Evolutionary conservation across 495 filamentous ascomycete genomes (phyloP).

Genomic region (Astrothelium macrocarpum): DNA sequence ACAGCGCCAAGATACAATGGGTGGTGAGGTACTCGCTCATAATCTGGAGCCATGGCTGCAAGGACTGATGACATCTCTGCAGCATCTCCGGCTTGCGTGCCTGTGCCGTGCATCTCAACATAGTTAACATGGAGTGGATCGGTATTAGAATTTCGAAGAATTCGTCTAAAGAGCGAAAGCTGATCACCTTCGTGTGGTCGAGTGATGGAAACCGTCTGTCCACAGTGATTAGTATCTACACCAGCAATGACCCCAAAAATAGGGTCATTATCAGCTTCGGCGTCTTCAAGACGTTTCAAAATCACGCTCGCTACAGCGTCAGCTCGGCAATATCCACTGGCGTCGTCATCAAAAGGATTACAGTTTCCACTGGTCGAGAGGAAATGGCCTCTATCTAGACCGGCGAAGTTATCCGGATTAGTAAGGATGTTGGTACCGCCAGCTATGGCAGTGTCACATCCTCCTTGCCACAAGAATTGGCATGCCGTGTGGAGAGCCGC

Average conservation of each 20-base stretch:
- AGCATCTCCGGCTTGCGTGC: slow-evolving; percentile 34
- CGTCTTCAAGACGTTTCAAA: slow-evolving; percentile 31
- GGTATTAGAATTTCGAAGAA: slow-evolving; percentile 16
- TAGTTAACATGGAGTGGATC: slow-evolving; percentile 25
- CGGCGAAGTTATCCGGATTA: slow-evolving; percentile 29
- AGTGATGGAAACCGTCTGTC: slow-evolving; percentile 33
- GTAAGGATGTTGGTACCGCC: slow-evolving; percentile 35
- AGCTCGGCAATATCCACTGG: slow-evolving; percentile 35
- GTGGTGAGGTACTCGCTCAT: background rate
- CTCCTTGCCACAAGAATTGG: slow-evolving; percentile 29
- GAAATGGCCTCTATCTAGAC: slow-evolving; percentile 31
- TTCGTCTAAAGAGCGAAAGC: slow-evolving; percentile 14
- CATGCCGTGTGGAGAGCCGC: slow-evolving; percentile 32
- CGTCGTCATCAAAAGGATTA: slow-evolving; percentile 35
- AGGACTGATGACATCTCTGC: slow-evolving; percentile 31
- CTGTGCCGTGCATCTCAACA: slow-evolving; percentile 36
- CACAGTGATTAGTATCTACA: slow-evolving; percentile 28
- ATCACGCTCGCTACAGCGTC: slow-evolving; percentile 31
- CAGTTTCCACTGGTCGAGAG: slow-evolving; percentile 34
- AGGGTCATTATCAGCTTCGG: slow-evolving; percentile 27
- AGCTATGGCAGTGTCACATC: slow-evolving; percentile 34
- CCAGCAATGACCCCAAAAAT: slow-evolving; percentile 28
- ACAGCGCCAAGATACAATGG: slow-evolving; percentile 25
- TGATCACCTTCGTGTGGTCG: slow-evolving; percentile 28
- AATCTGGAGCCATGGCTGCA: slow-evolving; percentile 20